Conservation (phyloP, 257 asterid genomes). For the Agastache rugosa region DNA sequence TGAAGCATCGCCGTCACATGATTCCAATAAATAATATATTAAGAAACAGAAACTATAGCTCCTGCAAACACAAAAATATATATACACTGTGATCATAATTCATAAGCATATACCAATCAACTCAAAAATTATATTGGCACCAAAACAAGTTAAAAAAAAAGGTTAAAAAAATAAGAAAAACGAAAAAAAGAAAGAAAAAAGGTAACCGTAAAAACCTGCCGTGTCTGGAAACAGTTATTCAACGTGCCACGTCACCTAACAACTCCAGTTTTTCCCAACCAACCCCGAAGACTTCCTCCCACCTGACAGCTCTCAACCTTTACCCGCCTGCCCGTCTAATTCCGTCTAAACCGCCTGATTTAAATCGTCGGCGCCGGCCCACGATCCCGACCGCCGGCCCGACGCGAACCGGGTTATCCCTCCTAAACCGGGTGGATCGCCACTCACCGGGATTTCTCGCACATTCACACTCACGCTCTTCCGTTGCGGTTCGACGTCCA, state of each 20-base stretch:
- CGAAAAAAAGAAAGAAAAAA: neutral
- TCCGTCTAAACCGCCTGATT: slow-evolving; percentile 40
- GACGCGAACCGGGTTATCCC: slow-evolving; percentile 71
- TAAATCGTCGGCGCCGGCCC: slow-evolving; percentile 57
- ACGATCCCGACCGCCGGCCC: slow-evolving; percentile 66
- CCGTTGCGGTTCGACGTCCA: slow-evolving; percentile 45
- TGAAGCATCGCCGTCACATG: neutral
- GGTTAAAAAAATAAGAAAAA: too few relatives aligned
- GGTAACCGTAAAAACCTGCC: slow-evolving; percentile 33
- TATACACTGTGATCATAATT: neutral
- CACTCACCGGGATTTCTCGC: slow-evolving; percentile 36
- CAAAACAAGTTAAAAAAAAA: neutral
- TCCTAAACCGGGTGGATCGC: slow-evolving; percentile 69
- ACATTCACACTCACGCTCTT: slow-evolving; percentile 45
- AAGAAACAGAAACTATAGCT: neutral
- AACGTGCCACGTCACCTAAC: slow-evolving; percentile 34
- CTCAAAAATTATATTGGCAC: slow-evolving; percentile 20
- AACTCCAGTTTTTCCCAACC: slow-evolving; percentile 28
- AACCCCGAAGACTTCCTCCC: slow-evolving; percentile 21
- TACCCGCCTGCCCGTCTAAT: slow-evolving; percentile 41
- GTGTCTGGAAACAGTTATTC: slow-evolving; percentile 22
- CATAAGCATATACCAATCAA: neutral
- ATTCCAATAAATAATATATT: neutral
- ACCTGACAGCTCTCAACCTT: slow-evolving; percentile 38
- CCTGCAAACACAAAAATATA: neutral